These are phyloP conservation scores for Metarhizium brunneum DNA, from an alignment of 2,329 filamentous ascomycete genomes.

Conservation along the genomic window DNA sequence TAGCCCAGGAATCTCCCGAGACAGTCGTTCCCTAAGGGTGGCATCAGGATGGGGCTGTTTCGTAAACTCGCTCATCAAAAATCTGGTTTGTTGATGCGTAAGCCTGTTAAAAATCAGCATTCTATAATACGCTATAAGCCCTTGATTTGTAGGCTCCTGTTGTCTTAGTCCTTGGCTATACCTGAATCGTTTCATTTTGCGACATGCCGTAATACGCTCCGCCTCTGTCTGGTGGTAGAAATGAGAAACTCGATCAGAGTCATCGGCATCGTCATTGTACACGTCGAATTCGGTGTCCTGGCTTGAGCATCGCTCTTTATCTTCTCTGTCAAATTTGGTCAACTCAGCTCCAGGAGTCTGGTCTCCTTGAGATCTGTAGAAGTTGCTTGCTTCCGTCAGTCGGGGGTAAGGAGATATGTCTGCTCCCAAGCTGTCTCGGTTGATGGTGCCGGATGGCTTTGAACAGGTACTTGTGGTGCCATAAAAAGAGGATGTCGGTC, in stretches of 20 bases:
- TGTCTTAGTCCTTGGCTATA: conserved; percentile 22
- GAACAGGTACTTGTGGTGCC: not conserved
- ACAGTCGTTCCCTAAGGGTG: conserved; percentile 77
- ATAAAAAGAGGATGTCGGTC: not conserved
- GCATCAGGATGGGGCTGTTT: conserved; percentile 92
- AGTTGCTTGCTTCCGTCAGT: not conserved
- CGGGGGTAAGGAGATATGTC: not conserved
- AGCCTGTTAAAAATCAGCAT: conserved; percentile 49
- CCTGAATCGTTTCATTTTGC: conserved; percentile 75
- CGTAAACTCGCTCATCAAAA: conserved; percentile 93
- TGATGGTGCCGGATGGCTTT: not conserved
- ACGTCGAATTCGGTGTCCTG: conserved; percentile 42
- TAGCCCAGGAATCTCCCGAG: conserved; percentile 81
- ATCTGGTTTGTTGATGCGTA: conserved; percentile 94
- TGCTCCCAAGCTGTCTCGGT: not conserved
- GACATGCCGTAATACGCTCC: conserved; percentile 46
- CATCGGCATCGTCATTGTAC: conserved; percentile 50
- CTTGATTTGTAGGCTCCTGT: not conserved
- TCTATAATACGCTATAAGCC: not conserved
- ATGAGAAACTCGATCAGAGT: conserved; percentile 25
- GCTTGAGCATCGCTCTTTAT: conserved; percentile 25
- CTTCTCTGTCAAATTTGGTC: conserved; percentile 27
- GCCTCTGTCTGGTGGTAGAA: conserved; percentile 42
- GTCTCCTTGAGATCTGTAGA: not conserved
- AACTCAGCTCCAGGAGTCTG: conserved; percentile 22